These are phyloP conservation scores for Dryas integrifolia DNA, from an alignment of 331 rosid genomes.

Conservation along the genomic window DNA sequence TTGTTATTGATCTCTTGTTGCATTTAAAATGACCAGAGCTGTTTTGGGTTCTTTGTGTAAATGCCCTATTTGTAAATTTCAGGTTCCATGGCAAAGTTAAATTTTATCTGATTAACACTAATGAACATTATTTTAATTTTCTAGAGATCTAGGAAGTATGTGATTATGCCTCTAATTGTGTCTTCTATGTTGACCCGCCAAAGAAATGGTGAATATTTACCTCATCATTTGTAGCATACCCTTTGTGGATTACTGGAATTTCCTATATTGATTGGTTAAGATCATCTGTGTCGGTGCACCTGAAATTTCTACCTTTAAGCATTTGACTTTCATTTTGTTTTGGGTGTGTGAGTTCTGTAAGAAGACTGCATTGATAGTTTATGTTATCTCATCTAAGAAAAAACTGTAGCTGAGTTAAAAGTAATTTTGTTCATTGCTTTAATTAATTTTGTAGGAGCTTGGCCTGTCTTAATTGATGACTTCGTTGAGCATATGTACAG, in stretches of 20 bases:
- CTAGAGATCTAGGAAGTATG: too few species aligned
- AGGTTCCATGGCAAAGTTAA: background rate
- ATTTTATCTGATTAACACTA: too few species aligned
- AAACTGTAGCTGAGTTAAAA: background rate
- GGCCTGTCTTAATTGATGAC: slow-evolving; percentile 97
- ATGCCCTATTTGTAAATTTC: background rate
- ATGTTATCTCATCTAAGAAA: slow-evolving; percentile 6
- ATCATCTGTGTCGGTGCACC: too few species aligned
- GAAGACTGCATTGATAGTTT: background rate
- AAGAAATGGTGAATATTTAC: too few species aligned
- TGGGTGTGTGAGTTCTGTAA: background rate
- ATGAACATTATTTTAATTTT: too few species aligned
- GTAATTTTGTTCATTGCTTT: background rate
- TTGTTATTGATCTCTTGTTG: background rate
- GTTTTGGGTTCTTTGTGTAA: background rate
- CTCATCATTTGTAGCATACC: too few species aligned
- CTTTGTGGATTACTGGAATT: too few species aligned
- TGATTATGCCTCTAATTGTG: too few species aligned
- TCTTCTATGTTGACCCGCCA: too few species aligned
- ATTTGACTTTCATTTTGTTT: too few species aligned
- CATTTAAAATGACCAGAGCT: background rate
- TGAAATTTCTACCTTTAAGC: too few species aligned
- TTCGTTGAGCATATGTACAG: slow-evolving; percentile 97
- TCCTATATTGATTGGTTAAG: too few species aligned
- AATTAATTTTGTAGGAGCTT: slow-evolving; percentile 70